Conservation (phyloP, 83 land plant species). For the Picea mariana region DNA sequence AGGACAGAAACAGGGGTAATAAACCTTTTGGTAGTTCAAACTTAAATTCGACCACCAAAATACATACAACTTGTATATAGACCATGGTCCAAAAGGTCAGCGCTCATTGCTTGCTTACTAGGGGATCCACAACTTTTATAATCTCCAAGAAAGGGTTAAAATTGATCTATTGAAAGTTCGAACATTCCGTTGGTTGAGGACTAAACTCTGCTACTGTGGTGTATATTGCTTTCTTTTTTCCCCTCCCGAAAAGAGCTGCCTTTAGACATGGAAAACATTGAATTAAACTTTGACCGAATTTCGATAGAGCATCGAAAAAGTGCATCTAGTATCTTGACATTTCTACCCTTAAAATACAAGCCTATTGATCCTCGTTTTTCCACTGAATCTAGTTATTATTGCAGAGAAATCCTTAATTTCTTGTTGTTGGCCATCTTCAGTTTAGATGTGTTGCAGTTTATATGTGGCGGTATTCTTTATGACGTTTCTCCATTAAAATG, state of each 20-base stretch:
- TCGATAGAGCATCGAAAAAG: neutral
- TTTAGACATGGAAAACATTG: neutral
- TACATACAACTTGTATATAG: neutral
- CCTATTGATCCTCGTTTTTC: neutral
- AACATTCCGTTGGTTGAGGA: no score
- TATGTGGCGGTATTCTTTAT: neutral
- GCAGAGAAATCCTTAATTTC: slow-evolving; percentile 2
- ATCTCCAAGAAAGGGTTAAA: neutral
- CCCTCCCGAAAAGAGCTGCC: neutral
- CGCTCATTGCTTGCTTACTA: neutral
- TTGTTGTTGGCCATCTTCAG: neutral
- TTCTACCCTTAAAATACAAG: no score
- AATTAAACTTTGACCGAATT: neutral
- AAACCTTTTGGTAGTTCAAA: neutral
- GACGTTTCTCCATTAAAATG: no score
- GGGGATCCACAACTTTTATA: neutral
- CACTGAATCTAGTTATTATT: neutral
- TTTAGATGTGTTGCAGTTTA: neutral
- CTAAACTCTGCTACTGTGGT: no score
- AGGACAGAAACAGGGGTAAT: no score
- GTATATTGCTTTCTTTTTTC: neutral
- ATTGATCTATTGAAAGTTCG: neutral
- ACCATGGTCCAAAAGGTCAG: neutral
- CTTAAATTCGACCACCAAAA: neutral
- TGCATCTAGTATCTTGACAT: neutral